Percentiles rank a stretch among this genome's conserved stretches.
Conservation (phyloP, 306 rosid species). For the Medicago ruthenica region DNA sequence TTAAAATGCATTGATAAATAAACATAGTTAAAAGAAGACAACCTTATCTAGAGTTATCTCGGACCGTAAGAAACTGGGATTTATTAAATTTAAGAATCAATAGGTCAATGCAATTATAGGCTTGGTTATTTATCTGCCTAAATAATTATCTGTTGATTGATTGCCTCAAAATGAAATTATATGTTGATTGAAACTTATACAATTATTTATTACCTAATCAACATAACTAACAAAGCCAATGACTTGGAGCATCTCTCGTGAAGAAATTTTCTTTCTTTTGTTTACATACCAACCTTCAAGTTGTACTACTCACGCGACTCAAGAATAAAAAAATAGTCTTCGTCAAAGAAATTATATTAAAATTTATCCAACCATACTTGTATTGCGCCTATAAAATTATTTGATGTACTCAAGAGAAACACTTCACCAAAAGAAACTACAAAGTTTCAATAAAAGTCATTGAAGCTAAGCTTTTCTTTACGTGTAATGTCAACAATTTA, state of each 20-base stretch:
- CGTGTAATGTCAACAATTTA: not conserved
- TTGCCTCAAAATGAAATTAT: not conserved
- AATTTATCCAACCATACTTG: not conserved
- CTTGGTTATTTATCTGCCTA: not conserved
- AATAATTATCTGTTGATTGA: not conserved
- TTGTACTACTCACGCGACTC: not conserved
- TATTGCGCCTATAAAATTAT: not conserved
- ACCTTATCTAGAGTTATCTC: too few relatives aligned
- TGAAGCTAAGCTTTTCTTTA: not conserved
- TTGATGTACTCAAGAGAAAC: not conserved
- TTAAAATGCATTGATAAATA: too few relatives aligned
- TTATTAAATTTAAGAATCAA: not conserved
- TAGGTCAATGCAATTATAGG: conserved; percentile 7
- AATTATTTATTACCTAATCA: not conserved
- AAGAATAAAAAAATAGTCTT: not conserved
- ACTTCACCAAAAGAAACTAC: not conserved
- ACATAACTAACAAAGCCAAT: not conserved
- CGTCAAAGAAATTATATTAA: not conserved
- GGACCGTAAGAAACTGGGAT: not conserved
- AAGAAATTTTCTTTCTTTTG: not conserved
- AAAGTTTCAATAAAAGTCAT: not conserved
- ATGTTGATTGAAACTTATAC: not conserved
- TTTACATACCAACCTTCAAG: conserved; percentile 4
- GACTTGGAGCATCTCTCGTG: conserved; percentile 9
- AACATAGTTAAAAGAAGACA: too few relatives aligned